A percentile compares a stretch with the other conserved stretches of the same genome.
These are phyloP conservation scores for Tetradesmus obliquus DNA, from an alignment of 139 green algal genomes.

Conservation along the genomic window DNA sequence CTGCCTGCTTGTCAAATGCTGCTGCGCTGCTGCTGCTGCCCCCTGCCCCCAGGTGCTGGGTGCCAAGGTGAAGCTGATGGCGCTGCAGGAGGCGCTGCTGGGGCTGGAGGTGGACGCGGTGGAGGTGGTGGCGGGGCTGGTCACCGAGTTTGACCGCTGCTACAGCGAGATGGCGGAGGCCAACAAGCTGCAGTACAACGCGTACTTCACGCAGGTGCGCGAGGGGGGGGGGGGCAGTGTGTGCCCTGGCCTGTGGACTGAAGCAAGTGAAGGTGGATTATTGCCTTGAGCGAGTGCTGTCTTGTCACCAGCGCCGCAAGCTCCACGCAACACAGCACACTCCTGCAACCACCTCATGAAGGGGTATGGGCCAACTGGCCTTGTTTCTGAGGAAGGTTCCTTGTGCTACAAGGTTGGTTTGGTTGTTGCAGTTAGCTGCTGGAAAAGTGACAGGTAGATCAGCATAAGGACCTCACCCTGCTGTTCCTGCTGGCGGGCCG, in stretches of 20 bases:
- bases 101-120: constrained; percentile 69
- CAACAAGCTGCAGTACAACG: constrained; percentile 79
- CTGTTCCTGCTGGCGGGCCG: no score
- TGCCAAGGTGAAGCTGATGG: constrained; percentile 62
- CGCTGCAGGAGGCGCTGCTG: constrained; percentile 76
- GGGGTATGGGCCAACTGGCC: no score
- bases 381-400: no score
- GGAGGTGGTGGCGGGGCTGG: constrained; percentile 73
- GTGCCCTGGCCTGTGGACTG: background rate
- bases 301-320: background rate
- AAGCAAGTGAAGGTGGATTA: background rate
- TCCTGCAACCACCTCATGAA: no score
- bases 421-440: no score
- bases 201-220: constrained; percentile 73
- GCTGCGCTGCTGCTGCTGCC: background rate
- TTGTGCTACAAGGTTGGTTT: no score
- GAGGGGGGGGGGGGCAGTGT: background rate
- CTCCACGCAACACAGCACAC: background rate
- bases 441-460: no score
- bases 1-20: no score
- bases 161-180: constrained; percentile 78
- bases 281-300: background rate
- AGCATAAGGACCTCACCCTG: no score
- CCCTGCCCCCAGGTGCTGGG: constrained; percentile 42
- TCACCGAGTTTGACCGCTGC: constrained; percentile 83